Evolutionary conservation across 345 rosid species (phyloP).

Genomic region (Erodium maritimum): DNA sequence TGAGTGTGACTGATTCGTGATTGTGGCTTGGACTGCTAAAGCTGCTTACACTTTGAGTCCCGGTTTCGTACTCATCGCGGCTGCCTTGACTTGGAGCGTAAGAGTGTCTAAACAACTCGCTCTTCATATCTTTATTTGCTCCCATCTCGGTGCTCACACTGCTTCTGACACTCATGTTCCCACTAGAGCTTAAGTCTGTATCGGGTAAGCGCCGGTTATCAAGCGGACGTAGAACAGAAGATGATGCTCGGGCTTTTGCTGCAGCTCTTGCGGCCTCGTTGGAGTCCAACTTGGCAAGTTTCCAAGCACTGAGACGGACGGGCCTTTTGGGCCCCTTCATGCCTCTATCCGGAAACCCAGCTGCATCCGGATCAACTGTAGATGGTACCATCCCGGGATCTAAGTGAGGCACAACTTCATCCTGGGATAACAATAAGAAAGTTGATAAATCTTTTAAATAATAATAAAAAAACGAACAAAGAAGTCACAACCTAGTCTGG

Average conservation of each 20-base stretch:
- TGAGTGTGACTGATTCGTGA: slow-evolving; percentile 68
- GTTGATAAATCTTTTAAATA: too few species aligned
- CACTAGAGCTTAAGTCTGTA: slow-evolving; percentile 70
- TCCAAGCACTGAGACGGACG: slow-evolving; percentile 79
- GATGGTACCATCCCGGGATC: slow-evolving; percentile 97
- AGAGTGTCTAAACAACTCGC: slow-evolving; percentile 50
- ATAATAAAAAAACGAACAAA: too few species aligned
- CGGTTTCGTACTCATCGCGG: slow-evolving; percentile 75
- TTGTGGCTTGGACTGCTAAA: slow-evolving; percentile 81
- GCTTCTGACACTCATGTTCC: slow-evolving; percentile 70
- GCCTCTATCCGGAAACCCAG: slow-evolving; percentile 58
- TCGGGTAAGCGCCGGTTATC: slow-evolving; percentile 45
- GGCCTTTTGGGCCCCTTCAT: slow-evolving; percentile 55
- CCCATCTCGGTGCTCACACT: slow-evolving; percentile 69
- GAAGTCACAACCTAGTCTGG: neutral
- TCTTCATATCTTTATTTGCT: slow-evolving; percentile 49
- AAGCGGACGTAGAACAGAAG: slow-evolving; percentile 74
- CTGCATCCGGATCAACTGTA: slow-evolving; percentile 85
- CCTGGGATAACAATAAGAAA: slow-evolving; percentile 26
- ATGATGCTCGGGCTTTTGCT: slow-evolving; percentile 93
- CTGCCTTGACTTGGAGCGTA: slow-evolving; percentile 84
- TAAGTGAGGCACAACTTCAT: slow-evolving; percentile 90
- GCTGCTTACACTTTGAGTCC: slow-evolving; percentile 79
- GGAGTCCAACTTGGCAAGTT: slow-evolving; percentile 81
- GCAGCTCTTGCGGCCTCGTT: slow-evolving; percentile 82